Conservation (phyloP, 805 yeast species). For the Cyberlindnera amylophila region DNA sequence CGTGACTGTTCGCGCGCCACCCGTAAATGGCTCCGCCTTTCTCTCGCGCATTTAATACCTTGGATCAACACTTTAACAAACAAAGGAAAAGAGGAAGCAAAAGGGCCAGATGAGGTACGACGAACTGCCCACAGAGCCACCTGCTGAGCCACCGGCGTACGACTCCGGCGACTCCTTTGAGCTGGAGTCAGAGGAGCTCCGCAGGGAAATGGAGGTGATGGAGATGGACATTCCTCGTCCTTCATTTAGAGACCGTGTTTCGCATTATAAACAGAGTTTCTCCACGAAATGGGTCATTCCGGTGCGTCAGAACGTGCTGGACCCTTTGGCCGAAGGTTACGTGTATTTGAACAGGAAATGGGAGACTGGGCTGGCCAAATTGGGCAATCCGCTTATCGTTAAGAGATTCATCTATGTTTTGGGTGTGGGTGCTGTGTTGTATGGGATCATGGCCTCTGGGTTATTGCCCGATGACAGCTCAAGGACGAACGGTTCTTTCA, state of each 20-base stretch:
- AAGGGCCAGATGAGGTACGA: conserved; percentile 1
- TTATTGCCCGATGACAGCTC: conserved; percentile 41
- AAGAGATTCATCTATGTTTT: conserved; percentile 72
- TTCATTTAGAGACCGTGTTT: conserved; percentile 19
- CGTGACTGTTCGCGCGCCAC: too few species aligned
- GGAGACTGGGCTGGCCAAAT: conserved; percentile 54
- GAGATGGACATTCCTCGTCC: conserved; percentile 24
- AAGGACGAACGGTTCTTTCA: conserved; percentile 52
- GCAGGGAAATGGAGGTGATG: conserved; percentile 37
- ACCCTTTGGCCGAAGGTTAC: conserved; percentile 43
- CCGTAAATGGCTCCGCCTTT: too few species aligned
- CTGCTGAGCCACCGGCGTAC: conserved; percentile 32
- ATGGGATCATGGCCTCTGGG: conserved; percentile 56
- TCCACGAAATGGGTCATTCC: conserved; percentile 8
- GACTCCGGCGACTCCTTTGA: conserved; percentile 7
- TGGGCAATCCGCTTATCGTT: conserved; percentile 86
- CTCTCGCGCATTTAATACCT: too few species aligned
- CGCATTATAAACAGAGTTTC: conserved; percentile 12
- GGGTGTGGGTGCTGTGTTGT: conserved; percentile 55
- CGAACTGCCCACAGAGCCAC: conserved; percentile 29
- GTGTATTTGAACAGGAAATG: conserved; percentile 35
- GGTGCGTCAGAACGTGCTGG: conserved; percentile 33
- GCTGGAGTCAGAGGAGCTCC: conserved; percentile 3
- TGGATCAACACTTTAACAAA: too few species aligned
- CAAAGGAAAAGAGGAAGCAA: background rate